These are phyloP conservation scores for Sarcodon sp. DNA, from an alignment of 768 basidiomycete species.

Conservation along the genomic window DNA sequence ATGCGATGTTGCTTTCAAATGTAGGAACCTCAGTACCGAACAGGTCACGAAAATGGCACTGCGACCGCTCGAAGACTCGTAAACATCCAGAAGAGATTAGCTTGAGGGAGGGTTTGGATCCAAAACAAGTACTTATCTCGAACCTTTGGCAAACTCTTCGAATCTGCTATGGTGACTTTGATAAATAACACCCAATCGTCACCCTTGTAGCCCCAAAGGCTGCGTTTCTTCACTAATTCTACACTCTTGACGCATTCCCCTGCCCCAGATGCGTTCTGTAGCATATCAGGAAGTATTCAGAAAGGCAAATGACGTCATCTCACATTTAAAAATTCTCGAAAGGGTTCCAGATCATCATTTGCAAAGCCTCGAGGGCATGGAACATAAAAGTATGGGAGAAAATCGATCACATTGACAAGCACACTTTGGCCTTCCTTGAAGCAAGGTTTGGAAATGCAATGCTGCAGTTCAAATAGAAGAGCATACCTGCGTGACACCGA, in stretches of 20 bases:
- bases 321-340: slow-evolving; percentile 68
- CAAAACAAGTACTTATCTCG: slow-evolving; percentile 63
- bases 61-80: slow-evolving; percentile 43
- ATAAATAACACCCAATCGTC: slow-evolving; percentile 73
- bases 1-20: slow-evolving; percentile 91
- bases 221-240: slow-evolving; percentile 52
- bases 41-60: slow-evolving; percentile 33
- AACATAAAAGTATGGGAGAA: slow-evolving; percentile 90
- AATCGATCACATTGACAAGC: slow-evolving; percentile 68
- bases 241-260: slow-evolving; percentile 31
- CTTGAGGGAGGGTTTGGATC: background rate
- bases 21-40: slow-evolving; percentile 46
- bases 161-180: slow-evolving; percentile 68
- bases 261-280: slow-evolving; percentile 19
- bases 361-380: slow-evolving; percentile 77
- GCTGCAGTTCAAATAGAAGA: background rate
- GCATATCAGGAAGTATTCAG: slow-evolving; percentile 1
- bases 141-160: slow-evolving; percentile 72
- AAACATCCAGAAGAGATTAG: slow-evolving; percentile 8
- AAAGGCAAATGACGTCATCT: slow-evolving; percentile 13
- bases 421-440: slow-evolving; percentile 78
- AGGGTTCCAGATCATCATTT: slow-evolving; percentile 48
- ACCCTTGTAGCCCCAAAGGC: slow-evolving; percentile 82
- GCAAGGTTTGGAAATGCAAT: background rate
- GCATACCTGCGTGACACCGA: slow-evolving; percentile 78